A percentile compares a stretch with the other conserved stretches of the same genome.
phyloP scores from a whole-genome alignment of 1,284 basidiomycete genomes.

The Sparassis latifolia region DNA sequence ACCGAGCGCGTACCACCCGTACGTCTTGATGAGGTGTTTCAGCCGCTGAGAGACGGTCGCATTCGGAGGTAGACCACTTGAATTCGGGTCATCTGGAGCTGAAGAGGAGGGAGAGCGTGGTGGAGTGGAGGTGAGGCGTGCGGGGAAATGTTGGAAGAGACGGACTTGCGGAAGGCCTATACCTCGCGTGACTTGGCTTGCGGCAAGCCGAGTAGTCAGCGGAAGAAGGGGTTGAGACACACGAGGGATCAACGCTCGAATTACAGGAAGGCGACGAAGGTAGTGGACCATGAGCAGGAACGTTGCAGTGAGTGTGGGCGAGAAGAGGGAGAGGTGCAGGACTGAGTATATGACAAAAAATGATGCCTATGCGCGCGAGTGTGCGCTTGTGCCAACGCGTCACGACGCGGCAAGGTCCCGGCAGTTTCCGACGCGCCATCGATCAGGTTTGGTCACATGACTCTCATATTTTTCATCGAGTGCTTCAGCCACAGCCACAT shows the following conservation, averaged over 20 bases:
- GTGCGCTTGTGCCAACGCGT: constrained; percentile 3
- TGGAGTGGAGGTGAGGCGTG: constrained; percentile 31
- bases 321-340: no score
- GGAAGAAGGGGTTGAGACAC: constrained; percentile 34
- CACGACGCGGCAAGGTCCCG: constrained; percentile 2
- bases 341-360: not conserved
- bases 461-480: not conserved
- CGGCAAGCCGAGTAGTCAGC: constrained; percentile 23
- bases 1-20: constrained; percentile 90
- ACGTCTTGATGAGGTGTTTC: constrained; percentile 83
- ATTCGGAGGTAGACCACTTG: constrained; percentile 33
- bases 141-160: constrained; percentile 43
- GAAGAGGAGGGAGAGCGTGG: constrained; percentile 15
- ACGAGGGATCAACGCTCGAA: constrained; percentile 28
- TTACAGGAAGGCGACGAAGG: constrained; percentile 24
- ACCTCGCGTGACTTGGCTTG: constrained; percentile 17
- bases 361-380: not conserved
- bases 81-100: constrained; percentile 11
- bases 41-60: constrained; percentile 65
- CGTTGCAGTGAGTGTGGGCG: not conserved
- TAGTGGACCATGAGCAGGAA: constrained; percentile 23
- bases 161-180: constrained; percentile 20
- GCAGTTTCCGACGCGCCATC: constrained; percentile 2
- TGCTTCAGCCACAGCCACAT: not conserved
- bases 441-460: constrained; percentile 1